These are phyloP conservation scores for Achlya hypogyna DNA, from an alignment of 352 stramenopile species.

Conservation along the genomic window DNA sequence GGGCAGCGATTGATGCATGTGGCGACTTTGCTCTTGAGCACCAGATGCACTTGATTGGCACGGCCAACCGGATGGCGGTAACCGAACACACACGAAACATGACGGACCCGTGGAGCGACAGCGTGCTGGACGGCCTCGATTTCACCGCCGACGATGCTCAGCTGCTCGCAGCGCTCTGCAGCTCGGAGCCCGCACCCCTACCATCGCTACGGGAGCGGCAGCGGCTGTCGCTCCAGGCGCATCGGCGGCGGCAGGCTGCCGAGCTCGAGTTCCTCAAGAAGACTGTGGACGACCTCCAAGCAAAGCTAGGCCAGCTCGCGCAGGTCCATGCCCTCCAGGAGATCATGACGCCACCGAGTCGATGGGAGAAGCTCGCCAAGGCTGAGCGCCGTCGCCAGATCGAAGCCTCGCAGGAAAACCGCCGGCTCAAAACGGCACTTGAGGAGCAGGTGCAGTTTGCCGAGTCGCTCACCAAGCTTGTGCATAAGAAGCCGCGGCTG, in stretches of 20 bases:
- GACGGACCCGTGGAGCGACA: neutral
- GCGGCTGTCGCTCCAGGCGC: neutral
- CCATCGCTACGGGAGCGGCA: neutral
- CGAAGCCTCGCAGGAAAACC: constrained; percentile 10
- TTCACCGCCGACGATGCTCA: neutral
- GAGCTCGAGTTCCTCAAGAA: constrained; percentile 1
- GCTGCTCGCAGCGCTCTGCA: neutral
- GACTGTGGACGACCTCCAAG: neutral
- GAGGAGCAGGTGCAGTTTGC: constrained; percentile 20
- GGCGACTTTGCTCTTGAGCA: too few relatives aligned
- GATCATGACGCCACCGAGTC: neutral
- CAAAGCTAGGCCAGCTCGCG: constrained; percentile 1
- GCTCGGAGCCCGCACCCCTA: too few relatives aligned
- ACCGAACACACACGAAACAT: neutral
- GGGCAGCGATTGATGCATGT: too few relatives aligned
- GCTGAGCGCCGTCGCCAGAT: neutral
- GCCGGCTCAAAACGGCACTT: constrained; percentile 8
- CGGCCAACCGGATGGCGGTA: neutral
- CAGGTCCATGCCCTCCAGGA: neutral
- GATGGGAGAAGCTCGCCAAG: constrained; percentile 13
- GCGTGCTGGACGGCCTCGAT: neutral
- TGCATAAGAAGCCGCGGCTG: constrained; percentile 13
- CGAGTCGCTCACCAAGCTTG: constrained; percentile 13
- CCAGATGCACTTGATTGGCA: neutral
- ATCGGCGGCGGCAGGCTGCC: constrained; percentile 2